phyloP scores from a whole-genome alignment of 805 yeast genomes.

The Tetrapisispora pingtungensis region DNA sequence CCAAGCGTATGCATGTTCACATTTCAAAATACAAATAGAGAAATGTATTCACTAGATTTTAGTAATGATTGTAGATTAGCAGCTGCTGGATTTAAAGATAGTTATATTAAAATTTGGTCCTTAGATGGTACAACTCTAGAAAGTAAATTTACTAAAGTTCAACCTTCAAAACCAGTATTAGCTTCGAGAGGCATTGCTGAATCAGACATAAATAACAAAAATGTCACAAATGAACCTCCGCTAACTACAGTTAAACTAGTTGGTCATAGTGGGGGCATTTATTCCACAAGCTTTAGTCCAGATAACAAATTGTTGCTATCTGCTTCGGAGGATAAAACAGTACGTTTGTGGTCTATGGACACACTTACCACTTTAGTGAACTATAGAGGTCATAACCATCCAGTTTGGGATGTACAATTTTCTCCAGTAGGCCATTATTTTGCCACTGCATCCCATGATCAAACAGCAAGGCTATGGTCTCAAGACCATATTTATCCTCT shows the following conservation, averaged over 20 bases:
- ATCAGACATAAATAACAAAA: slow-evolving; percentile 18
- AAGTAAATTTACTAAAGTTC: slow-evolving; percentile 33
- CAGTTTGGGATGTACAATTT: slow-evolving; percentile 94
- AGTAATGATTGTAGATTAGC: slow-evolving; percentile 78
- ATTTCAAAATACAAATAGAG: slow-evolving; percentile 88
- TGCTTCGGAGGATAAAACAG: slow-evolving; percentile 86
- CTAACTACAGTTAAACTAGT: slow-evolving; percentile 36
- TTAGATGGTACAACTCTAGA: slow-evolving; percentile 80
- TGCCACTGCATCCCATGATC: slow-evolving; percentile 97
- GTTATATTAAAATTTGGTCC: slow-evolving; percentile 85
- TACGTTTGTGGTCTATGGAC: slow-evolving; percentile 87
- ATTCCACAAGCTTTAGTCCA: slow-evolving; percentile 83
- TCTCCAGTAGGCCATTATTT: slow-evolving; percentile 95
- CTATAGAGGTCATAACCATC: slow-evolving; percentile 94
- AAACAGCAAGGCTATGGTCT: slow-evolving; percentile 95
- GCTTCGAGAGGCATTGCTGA: slow-evolving; percentile 18
- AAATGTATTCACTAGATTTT: slow-evolving; percentile 76
- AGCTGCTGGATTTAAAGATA: slow-evolving; percentile 93
- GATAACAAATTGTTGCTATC: slow-evolving; percentile 75
- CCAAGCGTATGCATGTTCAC: slow-evolving; percentile 98
- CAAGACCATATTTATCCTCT: slow-evolving; percentile 95
- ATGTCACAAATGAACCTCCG: slow-evolving; percentile 30
- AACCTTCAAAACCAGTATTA: slow-evolving; percentile 15
- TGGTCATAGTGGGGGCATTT: slow-evolving; percentile 93
- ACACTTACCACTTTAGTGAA: slow-evolving; percentile 80